Evolutionary conservation across 345 rosid species (phyloP).

Genomic region (Ceriops decandra): DNA sequence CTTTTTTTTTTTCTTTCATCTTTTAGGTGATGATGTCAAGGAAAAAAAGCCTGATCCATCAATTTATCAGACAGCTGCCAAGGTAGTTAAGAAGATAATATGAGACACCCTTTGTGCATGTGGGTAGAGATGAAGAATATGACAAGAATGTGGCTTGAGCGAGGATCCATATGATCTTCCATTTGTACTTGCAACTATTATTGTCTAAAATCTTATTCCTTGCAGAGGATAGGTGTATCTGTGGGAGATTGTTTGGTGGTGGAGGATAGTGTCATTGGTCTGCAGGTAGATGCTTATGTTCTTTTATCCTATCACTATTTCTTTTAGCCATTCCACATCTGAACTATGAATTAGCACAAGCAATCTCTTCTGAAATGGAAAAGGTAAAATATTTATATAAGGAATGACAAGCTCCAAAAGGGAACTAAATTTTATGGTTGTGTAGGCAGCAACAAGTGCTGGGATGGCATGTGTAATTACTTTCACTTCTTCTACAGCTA

Average conservation of each 20-base stretch:
- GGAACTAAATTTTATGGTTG: constrained; percentile 7
- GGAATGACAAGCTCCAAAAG: constrained; percentile 2
- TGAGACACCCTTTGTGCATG: not conserved
- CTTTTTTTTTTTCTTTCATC: not conserved
- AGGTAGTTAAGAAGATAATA: constrained; percentile 35
- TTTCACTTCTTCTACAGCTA: constrained; percentile 82
- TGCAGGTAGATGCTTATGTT: constrained; percentile 45
- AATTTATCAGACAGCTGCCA: constrained; percentile 71
- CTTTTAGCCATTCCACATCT: not conserved
- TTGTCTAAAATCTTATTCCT: constrained; percentile 4
- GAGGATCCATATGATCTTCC: not conserved
- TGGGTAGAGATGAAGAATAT: not conserved
- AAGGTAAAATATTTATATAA: too few species aligned
- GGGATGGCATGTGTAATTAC: constrained; percentile 88
- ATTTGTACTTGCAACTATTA: not conserved
- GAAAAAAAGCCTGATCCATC: constrained; percentile 93
- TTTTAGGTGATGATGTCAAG: constrained; percentile 91
- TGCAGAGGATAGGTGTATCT: constrained; percentile 73
- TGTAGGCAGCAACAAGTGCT: constrained; percentile 81
- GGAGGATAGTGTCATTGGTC: constrained; percentile 93
- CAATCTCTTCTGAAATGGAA: too few species aligned
- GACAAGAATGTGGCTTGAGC: not conserved
- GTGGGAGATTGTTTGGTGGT: constrained; percentile 78
- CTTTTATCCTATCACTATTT: not conserved
- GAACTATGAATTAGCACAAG: too few species aligned